Evolutionary conservation across 75 land plant species (phyloP).

Genomic region (Adiantum capillusveneris): DNA sequence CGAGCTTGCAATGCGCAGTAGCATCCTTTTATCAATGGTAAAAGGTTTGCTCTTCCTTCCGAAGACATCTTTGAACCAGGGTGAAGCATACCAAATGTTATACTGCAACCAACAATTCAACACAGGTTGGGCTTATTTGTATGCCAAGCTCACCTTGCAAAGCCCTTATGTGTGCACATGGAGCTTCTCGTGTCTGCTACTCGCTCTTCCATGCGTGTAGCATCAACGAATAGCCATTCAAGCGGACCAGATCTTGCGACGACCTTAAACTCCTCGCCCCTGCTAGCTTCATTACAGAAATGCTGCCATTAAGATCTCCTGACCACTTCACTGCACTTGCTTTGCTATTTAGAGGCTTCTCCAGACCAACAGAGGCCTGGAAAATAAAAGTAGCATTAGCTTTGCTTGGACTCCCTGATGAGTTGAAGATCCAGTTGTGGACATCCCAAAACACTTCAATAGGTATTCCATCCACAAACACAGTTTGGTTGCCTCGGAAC

Average conservation of each 20-base stretch:
- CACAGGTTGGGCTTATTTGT: too few relatives aligned
- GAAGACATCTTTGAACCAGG: too few relatives aligned
- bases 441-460: slow-evolving; percentile 82
- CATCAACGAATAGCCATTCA: slow-evolving; percentile 46
- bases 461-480: slow-evolving; percentile 33
- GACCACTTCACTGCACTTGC: neutral
- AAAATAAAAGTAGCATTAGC: slow-evolving; percentile 52
- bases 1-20: too few relatives aligned
- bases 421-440: slow-evolving; percentile 62
- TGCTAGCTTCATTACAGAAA: slow-evolving; percentile 1
- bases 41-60: too few relatives aligned
- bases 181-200: too few relatives aligned
- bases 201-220: slow-evolving; percentile 86
- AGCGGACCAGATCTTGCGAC: neutral
- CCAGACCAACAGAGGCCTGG: neutral
- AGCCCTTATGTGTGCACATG: too few relatives aligned
- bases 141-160: too few relatives aligned
- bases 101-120: too few relatives aligned
- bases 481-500: slow-evolving; percentile 65
- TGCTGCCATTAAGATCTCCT: neutral
- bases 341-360: neutral
- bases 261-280: neutral
- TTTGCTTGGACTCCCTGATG: slow-evolving; percentile 25
- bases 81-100: too few relatives aligned
- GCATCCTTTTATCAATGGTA: too few relatives aligned